Base-by-base conservation (phyloP, 2,329 filamentous ascomycete species). In the Penicillium capsulatum region DNA sequence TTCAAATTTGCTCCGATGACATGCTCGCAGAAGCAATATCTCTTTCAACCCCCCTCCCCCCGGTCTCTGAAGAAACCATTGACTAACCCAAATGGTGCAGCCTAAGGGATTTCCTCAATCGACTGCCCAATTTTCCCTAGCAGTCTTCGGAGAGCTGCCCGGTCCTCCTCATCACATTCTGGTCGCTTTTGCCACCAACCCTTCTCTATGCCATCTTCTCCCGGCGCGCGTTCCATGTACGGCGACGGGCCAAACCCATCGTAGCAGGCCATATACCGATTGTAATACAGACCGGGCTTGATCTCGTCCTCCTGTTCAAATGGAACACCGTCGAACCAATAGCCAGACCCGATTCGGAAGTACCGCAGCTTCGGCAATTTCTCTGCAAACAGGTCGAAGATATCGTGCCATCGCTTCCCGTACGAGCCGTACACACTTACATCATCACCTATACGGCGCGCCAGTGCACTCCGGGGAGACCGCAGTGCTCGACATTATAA, bases 301-400 rank as follows among this genome's bases (percentile, higher is more conserved):
- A 57, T 49, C 5, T 33, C 34, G 6, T 11, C 32, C 39, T 55
- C 51, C 10, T 27, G 10, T 34, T 55, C 52, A 34, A 57, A 53
- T 3, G 54, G 54, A 14, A 44, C 31, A 17, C 42, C 16, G 13
- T 7, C 31, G 38, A 31, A 38, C 19, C 14, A 32, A 10, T 26
- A 19, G 34, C 24, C 42, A 22, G 32, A 26, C 2, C 53, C 54
- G 16, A 40, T 47, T 11, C 43, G 38, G 28, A 57, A 53, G 17
- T 50, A 40, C 10, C 40, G 44, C 15, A 55, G 31, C 5, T 40
- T 36, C n/a, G 48, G 43, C 3, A 57, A 36, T 14, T 37, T 34
- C 8, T 45, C 37, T 15, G 40, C n/a, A 30, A 56, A 55, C 9
- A 45, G 40, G 24, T 42, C 38, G 27, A 55, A 54, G 38, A 53